phyloP scores from a whole-genome alignment of 371 early-diverging fungal genomes.

The Sporodiniella umbellata region DNA sequence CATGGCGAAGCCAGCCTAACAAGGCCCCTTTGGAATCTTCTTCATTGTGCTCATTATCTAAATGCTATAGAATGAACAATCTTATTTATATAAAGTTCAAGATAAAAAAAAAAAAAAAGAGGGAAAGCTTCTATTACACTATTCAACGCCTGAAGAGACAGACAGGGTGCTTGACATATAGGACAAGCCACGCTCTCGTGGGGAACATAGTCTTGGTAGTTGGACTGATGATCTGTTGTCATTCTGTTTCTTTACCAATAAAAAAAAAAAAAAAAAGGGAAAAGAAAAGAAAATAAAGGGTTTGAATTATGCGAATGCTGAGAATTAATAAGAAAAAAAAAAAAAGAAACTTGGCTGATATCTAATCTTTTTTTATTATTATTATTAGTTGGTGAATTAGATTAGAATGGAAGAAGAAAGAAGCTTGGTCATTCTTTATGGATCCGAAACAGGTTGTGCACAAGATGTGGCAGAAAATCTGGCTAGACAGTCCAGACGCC shows the following conservation, averaged over 20 bases:
- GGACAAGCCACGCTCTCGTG: conserved; percentile 48
- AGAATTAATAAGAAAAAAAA: no score
- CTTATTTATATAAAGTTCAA: no score
- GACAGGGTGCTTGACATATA: conserved; percentile 48
- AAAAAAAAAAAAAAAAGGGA: conserved; percentile 1
- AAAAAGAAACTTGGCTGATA: no score
- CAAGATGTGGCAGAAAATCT: conserved; percentile 80
- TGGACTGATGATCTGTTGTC: conserved; percentile 22
- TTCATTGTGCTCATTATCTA: conserved; percentile 37
- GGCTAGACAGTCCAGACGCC: conserved; percentile 70
- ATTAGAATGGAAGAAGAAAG: conserved; percentile 3
- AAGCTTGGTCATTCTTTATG: conserved; percentile 71
- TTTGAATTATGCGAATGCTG: not conserved
- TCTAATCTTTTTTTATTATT: not conserved
- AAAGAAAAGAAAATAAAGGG: conserved; percentile 2
- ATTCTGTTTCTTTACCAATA: conserved; percentile 1
- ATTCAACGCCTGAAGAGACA: conserved; percentile 44
- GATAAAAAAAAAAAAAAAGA: no score
- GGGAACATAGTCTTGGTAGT: conserved; percentile 44
- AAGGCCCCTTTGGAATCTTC: conserved; percentile 47
- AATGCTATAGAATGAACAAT: conserved; percentile 23
- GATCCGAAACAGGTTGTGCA: conserved; percentile 83
- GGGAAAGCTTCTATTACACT: conserved; percentile 11
- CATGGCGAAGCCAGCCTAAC: conserved; percentile 41
- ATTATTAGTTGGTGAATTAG: not conserved